Percentiles rank a stretch among this genome's conserved stretches.
Evolutionary conservation across 768 basidiomycete species (phyloP).

Genomic region (Cystobasidium onofrii): DNA sequence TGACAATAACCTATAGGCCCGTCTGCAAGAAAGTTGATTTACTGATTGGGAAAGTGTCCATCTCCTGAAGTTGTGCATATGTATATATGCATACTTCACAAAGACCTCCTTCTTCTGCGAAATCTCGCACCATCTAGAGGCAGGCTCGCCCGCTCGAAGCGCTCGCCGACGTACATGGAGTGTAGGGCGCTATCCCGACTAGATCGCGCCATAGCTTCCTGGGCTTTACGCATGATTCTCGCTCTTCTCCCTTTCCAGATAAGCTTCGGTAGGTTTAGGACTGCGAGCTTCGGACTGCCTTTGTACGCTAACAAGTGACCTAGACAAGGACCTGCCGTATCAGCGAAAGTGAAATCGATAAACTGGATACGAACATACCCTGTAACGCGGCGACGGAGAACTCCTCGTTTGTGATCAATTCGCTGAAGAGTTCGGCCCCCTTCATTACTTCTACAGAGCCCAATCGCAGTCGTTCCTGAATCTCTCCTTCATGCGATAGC

Average conservation of each 20-base stretch:
- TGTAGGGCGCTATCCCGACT: no score
- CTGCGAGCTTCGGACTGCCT: neutral
- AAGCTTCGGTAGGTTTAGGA: neutral
- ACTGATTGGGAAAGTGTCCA: no score
- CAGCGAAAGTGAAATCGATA: no score
- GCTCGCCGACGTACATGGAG: no score
- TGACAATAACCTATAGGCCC: no score
- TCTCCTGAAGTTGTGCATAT: no score
- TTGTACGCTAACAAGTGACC: neutral
- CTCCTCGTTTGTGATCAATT: neutral
- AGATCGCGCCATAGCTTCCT: neutral
- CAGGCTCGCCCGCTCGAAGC: no score
- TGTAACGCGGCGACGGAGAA: slow-evolving; percentile 13
- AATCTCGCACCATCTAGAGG: no score
- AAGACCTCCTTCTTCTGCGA: no score
- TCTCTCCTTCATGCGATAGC: neutral
- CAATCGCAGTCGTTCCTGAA: neutral
- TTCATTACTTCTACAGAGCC: neutral
- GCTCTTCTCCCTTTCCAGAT: neutral
- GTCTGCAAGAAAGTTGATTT: no score
- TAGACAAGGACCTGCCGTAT: no score
- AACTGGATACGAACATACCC: neutral
- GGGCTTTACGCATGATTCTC: neutral
- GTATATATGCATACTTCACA: no score
- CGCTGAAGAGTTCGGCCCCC: neutral